Conservation (phyloP, 2,329 filamentous ascomycete genomes). For the Fusarium nelsonii region DNA sequence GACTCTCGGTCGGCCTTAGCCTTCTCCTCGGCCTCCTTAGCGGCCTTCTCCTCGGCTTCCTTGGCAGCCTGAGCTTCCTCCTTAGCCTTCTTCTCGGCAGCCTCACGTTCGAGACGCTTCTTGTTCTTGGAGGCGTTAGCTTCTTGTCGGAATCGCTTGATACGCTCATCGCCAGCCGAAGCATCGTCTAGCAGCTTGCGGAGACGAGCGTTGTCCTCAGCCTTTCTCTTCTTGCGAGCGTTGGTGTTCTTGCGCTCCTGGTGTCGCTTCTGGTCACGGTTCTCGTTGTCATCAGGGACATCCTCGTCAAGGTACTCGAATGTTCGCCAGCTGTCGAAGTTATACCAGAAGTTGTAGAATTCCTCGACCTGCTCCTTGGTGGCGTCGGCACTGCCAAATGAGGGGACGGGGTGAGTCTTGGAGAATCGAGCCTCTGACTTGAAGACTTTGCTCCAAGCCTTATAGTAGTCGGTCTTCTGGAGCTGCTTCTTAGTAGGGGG, state of each 20-base stretch:
- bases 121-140: conserved; percentile 96
- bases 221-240: conserved; percentile 99
- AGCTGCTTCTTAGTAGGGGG: conserved; percentile 92
- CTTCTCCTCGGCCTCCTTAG: conserved; percentile 85
- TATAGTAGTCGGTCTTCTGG: conserved; percentile 91
- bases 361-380: conserved; percentile 89
- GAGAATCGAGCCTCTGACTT: conserved; percentile 94
- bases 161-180: conserved; percentile 88
- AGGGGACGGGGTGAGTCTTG: conserved; percentile 87
- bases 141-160: conserved; percentile 95
- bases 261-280: conserved; percentile 98
- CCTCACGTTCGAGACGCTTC: conserved; percentile 90
- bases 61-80: conserved; percentile 89
- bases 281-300: conserved; percentile 98
- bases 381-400: conserved; percentile 85
- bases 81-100: conserved; percentile 85
- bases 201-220: conserved; percentile 92
- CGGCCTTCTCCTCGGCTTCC: conserved; percentile 82
- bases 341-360: conserved; percentile 99
- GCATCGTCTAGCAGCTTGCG: conserved; percentile 90
- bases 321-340: conserved; percentile 96
- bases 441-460: conserved; percentile 92
- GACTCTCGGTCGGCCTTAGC: conserved; percentile 87
- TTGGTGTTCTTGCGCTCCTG: conserved; percentile 99
- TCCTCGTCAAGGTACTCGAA: conserved; percentile 99